These are phyloP conservation scores for Daphne laureola DNA, from an alignment of 441 rosid species.

Conservation along the genomic window DNA sequence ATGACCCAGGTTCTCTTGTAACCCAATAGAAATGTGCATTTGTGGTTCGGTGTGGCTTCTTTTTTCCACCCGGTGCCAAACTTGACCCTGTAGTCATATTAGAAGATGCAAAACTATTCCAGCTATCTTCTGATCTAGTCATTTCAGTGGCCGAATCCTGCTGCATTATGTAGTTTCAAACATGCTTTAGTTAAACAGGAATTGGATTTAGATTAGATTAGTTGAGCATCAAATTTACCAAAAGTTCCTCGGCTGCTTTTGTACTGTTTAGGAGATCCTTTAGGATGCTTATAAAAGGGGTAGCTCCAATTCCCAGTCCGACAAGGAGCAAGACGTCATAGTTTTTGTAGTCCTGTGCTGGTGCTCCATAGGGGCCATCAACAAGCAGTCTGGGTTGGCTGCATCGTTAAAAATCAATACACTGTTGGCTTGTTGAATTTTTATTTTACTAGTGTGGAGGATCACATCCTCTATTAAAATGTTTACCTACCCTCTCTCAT, in stretches of 20 bases:
- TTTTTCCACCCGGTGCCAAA: conserved; percentile 35
- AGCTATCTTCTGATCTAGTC: conserved; percentile 59
- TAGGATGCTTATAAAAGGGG: conserved; percentile 92
- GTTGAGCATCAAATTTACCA: conserved; percentile 23
- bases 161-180: conserved; percentile 4
- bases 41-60: conserved; percentile 39
- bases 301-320: conserved; percentile 95
- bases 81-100: conserved; percentile 39
- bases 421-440: neutral
- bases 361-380: conserved; percentile 98
- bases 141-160: conserved; percentile 56
- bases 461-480: neutral
- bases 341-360: conserved; percentile 87
- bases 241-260: conserved; percentile 55
- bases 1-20: conserved; percentile 84
- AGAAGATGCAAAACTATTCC: conserved; percentile 67
- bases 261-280: conserved; percentile 74
- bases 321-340: conserved; percentile 92
- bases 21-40: conserved; percentile 96
- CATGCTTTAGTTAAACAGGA: conserved; percentile 1
- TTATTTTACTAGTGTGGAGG: neutral
- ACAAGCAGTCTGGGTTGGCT: conserved; percentile 72
- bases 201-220: neutral
- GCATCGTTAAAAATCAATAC: conserved; percentile 18
- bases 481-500: conserved; percentile 60